Evolutionary conservation across 305 asterid species (phyloP).

Genomic region (Vinca major): DNA sequence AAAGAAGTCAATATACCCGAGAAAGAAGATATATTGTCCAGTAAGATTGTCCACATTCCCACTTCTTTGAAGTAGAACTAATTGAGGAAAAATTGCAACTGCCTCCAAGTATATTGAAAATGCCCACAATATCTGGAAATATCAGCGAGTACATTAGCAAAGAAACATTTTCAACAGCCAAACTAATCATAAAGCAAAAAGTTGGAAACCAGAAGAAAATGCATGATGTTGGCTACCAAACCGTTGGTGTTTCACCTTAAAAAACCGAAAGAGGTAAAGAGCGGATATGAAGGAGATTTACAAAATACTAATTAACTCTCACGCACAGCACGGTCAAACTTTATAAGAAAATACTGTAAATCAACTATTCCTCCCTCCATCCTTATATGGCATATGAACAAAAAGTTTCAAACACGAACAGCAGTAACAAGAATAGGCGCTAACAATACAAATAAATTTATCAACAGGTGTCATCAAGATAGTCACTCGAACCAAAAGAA

Average conservation of each 20-base stretch:
- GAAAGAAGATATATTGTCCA: constrained; percentile 87
- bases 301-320: background rate
- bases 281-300: background rate
- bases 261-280: background rate
- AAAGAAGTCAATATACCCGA: constrained; percentile 55
- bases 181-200: background rate
- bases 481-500: background rate
- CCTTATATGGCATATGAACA: background rate
- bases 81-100: constrained; percentile 85
- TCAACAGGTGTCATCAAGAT: background rate
- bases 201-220: background rate
- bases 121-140: constrained; percentile 71
- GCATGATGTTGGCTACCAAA: background rate
- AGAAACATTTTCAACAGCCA: background rate
- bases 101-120: constrained; percentile 96
- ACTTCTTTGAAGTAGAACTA: constrained; percentile 90
- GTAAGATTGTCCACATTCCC: constrained; percentile 92
- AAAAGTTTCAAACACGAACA: background rate
- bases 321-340: background rate
- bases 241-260: background rate
- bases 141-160: constrained; percentile 4
- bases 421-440: background rate
- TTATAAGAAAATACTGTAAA: background rate
- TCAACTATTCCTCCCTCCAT: no score
- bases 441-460: no score